phyloP scores from a whole-genome alignment of 116 monocot genomes.

The Dioscorea cayenensis region DNA sequence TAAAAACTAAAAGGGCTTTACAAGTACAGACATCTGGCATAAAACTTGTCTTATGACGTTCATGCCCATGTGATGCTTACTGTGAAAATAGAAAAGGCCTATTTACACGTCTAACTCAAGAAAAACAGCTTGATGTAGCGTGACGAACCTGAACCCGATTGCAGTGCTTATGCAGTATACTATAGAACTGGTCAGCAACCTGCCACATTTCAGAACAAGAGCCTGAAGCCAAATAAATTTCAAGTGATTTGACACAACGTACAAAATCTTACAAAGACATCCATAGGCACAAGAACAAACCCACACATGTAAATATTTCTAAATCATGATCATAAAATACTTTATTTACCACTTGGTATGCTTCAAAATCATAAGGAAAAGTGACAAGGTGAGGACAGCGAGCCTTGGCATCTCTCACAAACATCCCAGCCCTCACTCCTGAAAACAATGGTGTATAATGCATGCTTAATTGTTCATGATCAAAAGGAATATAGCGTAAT shows the following conservation, averaged over 20 bases:
- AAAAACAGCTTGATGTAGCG: background rate
- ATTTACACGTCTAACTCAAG: background rate
- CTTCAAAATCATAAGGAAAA: slow-evolving; percentile 87
- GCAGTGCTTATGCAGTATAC: slow-evolving; percentile 88
- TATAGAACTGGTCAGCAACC: slow-evolving; percentile 97
- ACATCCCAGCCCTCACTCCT: slow-evolving; percentile 95
- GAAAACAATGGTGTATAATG: background rate
- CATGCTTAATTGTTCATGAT: background rate
- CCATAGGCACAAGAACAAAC: background rate
- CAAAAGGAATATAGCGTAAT: background rate
- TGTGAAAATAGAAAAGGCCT: no score
- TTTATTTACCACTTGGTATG: slow-evolving; percentile 69
- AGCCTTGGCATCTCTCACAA: slow-evolving; percentile 92
- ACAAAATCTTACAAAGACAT: background rate
- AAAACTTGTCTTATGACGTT: background rate
- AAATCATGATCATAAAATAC: slow-evolving; percentile 1
- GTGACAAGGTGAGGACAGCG: slow-evolving; percentile 77
- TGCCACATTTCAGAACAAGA: slow-evolving; percentile 24
- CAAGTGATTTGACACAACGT: background rate
- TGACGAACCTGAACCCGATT: slow-evolving; percentile 67
- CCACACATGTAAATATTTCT: background rate
- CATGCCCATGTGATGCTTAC: background rate
- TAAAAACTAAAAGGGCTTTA: background rate
- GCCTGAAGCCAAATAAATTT: background rate
- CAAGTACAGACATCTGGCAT: no score